phyloP scores from a whole-genome alignment of 2,329 filamentous ascomycete species.

The Stachybotrys chlorohalonatus region DNA sequence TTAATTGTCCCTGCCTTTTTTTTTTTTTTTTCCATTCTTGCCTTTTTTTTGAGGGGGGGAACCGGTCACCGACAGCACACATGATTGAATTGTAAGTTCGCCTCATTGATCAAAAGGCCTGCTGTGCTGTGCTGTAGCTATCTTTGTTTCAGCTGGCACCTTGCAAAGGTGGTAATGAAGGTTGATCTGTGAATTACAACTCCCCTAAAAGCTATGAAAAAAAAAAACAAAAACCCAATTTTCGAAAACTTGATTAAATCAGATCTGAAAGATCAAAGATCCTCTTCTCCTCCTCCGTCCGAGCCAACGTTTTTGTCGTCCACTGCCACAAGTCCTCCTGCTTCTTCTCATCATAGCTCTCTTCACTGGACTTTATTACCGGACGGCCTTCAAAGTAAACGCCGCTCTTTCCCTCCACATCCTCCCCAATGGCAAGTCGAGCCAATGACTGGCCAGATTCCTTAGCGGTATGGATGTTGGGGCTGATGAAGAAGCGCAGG shows the following conservation, averaged over 20 bases:
- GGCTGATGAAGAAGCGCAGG: background rate
- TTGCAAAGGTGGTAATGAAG: no score
- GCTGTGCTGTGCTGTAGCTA: no score
- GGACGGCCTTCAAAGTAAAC: slow-evolving; percentile 3
- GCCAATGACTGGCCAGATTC: slow-evolving; percentile 2
- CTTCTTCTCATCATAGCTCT: slow-evolving; percentile 2
- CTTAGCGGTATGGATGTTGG: slow-evolving; percentile 2
- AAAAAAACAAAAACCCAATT: background rate
- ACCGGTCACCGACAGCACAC: no score
- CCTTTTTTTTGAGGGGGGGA: no score
- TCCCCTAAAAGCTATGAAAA: background rate
- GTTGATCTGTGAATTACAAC: no score
- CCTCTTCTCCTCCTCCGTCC: background rate
- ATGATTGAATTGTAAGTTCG: no score
- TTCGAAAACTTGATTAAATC: background rate
- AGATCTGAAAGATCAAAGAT: background rate
- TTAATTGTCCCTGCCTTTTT: no score
- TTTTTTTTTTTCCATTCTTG: no score
- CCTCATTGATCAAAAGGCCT: no score
- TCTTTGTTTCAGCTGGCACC: no score
- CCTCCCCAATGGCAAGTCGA: background rate
- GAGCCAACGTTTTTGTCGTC: slow-evolving; percentile 1
- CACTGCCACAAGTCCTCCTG: slow-evolving; percentile 6
- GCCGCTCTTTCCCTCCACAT: slow-evolving; percentile 1
- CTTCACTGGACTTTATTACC: slow-evolving; percentile 2